Percentiles rank a stretch among this genome's conserved stretches.
These are phyloP conservation scores for Yamadazyma paraphyllophila DNA, from an alignment of 805 yeast genomes.

Conservation along the genomic window DNA sequence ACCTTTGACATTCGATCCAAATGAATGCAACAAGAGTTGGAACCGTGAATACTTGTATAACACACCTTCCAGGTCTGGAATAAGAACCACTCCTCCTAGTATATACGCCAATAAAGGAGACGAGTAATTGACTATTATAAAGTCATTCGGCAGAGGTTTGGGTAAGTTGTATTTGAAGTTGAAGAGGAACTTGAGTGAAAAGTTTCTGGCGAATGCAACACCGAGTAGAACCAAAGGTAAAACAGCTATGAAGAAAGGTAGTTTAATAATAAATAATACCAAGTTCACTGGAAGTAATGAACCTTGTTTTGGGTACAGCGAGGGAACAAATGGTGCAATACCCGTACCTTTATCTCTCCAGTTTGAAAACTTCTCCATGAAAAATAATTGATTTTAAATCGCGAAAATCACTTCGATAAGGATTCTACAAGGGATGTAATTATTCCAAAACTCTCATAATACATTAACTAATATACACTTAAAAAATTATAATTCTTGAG, in stretches of 20 bases:
- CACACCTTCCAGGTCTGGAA: slow-evolving; percentile 37
- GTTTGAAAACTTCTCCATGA: slow-evolving; percentile 78
- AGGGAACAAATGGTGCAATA: slow-evolving; percentile 83
- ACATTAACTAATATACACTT: slow-evolving; percentile 18
- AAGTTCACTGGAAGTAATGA: neutral
- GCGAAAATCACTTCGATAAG: neutral
- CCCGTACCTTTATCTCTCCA: slow-evolving; percentile 93
- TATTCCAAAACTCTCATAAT: slow-evolving; percentile 9
- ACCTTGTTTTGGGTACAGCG: slow-evolving; percentile 21
- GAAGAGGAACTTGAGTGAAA: slow-evolving; percentile 25
- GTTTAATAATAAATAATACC: slow-evolving; percentile 21
- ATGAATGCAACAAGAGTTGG: slow-evolving; percentile 26
- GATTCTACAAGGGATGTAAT: neutral
- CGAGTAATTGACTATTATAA: slow-evolving; percentile 55
- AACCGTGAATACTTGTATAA: slow-evolving; percentile 25
- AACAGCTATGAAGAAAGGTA: slow-evolving; percentile 27
- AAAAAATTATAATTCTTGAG: slow-evolving; percentile 57
- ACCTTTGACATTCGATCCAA: slow-evolving; percentile 12
- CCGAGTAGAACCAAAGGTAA: slow-evolving; percentile 17
- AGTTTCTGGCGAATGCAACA: slow-evolving; percentile 19
- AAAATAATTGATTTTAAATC: neutral
- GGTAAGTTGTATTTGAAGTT: slow-evolving; percentile 38
- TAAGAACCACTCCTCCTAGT: slow-evolving; percentile 47
- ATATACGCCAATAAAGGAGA: slow-evolving; percentile 13
- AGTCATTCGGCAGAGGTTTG: slow-evolving; percentile 44